phyloP scores from a whole-genome alignment of 345 rosid genomes.

The Salix purpurea region DNA sequence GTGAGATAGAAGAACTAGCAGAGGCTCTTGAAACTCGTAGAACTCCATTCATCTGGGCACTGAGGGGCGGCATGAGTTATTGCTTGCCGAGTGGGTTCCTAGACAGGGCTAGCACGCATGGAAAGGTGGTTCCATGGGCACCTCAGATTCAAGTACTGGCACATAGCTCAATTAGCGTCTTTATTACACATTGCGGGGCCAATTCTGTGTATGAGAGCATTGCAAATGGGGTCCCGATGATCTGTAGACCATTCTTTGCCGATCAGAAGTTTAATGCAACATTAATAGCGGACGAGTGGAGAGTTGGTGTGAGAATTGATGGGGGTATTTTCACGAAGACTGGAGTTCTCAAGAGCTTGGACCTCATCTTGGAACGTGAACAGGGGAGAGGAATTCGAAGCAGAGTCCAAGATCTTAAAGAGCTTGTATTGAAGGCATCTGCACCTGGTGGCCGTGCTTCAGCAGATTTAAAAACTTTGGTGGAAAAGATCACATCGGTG shows the following conservation, averaged over 20 bases:
- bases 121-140: slow-evolving; percentile 50
- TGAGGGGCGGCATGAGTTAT: slow-evolving; percentile 10
- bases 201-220: slow-evolving; percentile 14
- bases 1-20: slow-evolving; percentile 46
- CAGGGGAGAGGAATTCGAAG: slow-evolving; percentile 1
- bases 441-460: not conserved
- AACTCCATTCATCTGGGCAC: slow-evolving; percentile 53
- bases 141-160: slow-evolving; percentile 48
- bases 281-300: slow-evolving; percentile 8
- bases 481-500: not conserved
- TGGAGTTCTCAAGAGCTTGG: not conserved
- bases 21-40: slow-evolving; percentile 41
- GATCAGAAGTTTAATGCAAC: not conserved
- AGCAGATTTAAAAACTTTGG: not conserved
- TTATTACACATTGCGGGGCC: slow-evolving; percentile 12
- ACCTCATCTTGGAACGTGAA: not conserved
- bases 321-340: slow-evolving; percentile 11
- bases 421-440: slow-evolving; percentile 4
- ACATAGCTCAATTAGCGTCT: slow-evolving; percentile 30
- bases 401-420: not conserved
- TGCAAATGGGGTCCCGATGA: slow-evolving; percentile 15
- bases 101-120: slow-evolving; percentile 19
- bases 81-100: slow-evolving; percentile 13
- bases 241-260: slow-evolving; percentile 13
- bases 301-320: slow-evolving; percentile 14